A percentile compares a stretch with the other conserved stretches of the same genome.
Evolutionary conservation across 257 asterid genomes (phyloP).

Genomic region (Solanum clarkiae): DNA sequence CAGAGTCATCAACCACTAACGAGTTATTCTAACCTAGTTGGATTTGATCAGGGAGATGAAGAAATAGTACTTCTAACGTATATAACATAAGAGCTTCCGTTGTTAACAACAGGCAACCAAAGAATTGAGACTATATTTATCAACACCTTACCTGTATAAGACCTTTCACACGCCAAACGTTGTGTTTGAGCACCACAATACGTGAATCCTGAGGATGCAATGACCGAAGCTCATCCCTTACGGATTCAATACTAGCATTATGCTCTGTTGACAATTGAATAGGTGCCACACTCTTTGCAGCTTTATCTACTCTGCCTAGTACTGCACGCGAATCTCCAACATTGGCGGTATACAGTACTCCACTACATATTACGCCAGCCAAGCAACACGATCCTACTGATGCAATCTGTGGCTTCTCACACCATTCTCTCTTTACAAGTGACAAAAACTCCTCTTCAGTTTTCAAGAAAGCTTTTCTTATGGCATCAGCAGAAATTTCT

Average conservation of each 20-base stretch:
- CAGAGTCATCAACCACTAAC: not conserved
- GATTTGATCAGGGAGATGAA: not conserved
- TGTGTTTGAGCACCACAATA: conserved; percentile 73
- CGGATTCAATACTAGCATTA: conserved; percentile 57
- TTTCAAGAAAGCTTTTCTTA: conserved; percentile 68
- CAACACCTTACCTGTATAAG: conserved; percentile 64
- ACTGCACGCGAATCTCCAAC: conserved; percentile 92
- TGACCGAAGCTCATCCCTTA: conserved; percentile 63
- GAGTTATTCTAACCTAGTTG: not conserved
- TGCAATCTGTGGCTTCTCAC: conserved; percentile 60
- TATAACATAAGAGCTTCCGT: not conserved
- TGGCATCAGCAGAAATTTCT: conserved; percentile 57
- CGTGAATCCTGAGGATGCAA: conserved; percentile 76
- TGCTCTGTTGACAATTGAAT: conserved; percentile 76
- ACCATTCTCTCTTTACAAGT: conserved; percentile 63
- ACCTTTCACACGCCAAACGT: conserved; percentile 96
- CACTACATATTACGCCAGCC: conserved; percentile 64
- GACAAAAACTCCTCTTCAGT: conserved; percentile 81
- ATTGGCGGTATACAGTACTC: conserved; percentile 62
- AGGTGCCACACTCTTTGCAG: conserved; percentile 42
- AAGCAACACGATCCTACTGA: conserved; percentile 94
- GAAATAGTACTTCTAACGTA: not conserved
- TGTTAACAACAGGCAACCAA: not conserved
- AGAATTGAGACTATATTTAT: not conserved
- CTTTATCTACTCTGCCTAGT: conserved; percentile 53